phyloP scores from a whole-genome alignment of 768 basidiomycete genomes.

The Russula ochroleuca region DNA sequence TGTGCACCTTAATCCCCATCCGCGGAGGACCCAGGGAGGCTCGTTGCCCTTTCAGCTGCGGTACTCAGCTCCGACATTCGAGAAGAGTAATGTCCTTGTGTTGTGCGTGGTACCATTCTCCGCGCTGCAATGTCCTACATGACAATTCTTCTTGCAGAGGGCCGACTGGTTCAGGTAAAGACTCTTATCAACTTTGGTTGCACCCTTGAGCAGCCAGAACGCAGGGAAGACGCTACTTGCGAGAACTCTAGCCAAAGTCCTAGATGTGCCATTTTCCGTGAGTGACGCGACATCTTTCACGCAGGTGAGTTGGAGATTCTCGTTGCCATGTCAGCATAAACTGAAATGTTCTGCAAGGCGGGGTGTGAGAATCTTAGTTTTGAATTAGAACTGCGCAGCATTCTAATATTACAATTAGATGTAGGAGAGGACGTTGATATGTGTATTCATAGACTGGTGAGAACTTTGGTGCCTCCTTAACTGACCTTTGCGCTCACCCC shows the following conservation, averaged over 20 bases:
- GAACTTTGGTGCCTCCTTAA: conserved; percentile 26
- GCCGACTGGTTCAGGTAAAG: conserved; percentile 77
- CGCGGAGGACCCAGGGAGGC: conserved; percentile 29
- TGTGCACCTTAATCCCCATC: conserved; percentile 62
- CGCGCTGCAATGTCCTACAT: conserved; percentile 6
- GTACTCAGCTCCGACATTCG: conserved; percentile 58
- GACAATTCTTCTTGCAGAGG: conserved; percentile 44
- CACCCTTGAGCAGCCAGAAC: conserved; percentile 12
- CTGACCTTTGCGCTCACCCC: conserved; percentile 3
- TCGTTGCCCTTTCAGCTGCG: conserved; percentile 38
- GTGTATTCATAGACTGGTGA: conserved; percentile 77
- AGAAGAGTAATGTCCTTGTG: conserved; percentile 95
- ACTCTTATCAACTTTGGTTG: conserved; percentile 6
- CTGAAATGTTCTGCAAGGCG: conserved; percentile 42
- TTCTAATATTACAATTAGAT: conserved; percentile 43
- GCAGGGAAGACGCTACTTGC: conserved; percentile 86
- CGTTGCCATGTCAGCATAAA: conserved; percentile 1
- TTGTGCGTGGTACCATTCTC: conserved; percentile 51
- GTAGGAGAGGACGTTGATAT: conserved; percentile 97
- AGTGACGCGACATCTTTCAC: conserved; percentile 95
- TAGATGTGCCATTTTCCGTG: conserved; percentile 92
- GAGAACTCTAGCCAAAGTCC: conserved; percentile 82
- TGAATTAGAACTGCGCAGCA: neutral
- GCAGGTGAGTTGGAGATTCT: conserved; percentile 47
- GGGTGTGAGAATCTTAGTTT: conserved; percentile 51